Percentiles rank a stretch among this genome's conserved stretches.
These are phyloP conservation scores for Suhomyces kilbournensis DNA, from an alignment of 805 yeast species.

Conservation along the genomic window DNA sequence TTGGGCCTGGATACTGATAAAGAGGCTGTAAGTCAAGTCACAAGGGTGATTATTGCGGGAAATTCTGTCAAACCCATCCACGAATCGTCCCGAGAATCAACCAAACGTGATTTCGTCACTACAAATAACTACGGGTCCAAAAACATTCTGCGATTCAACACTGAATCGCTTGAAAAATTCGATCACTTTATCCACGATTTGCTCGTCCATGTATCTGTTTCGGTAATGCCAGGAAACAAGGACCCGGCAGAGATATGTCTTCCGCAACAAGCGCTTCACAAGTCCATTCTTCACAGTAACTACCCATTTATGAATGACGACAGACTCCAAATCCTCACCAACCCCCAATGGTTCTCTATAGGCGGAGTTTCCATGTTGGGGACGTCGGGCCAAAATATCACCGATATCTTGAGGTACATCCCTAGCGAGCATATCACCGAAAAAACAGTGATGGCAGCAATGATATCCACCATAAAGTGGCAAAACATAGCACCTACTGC, in stretches of 20 bases:
- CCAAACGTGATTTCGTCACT: slow-evolving; percentile 24
- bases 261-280: slow-evolving; percentile 91
- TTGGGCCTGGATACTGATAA: slow-evolving; percentile 39
- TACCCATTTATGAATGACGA: slow-evolving; percentile 35
- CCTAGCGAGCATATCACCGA: slow-evolving; percentile 16
- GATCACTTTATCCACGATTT: slow-evolving; percentile 59
- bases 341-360: slow-evolving; percentile 63
- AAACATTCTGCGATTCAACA: slow-evolving; percentile 50
- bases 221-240: slow-evolving; percentile 76
- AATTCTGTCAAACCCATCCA: slow-evolving; percentile 49
- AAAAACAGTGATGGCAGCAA: slow-evolving; percentile 22
- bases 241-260: slow-evolving; percentile 84
- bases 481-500: slow-evolving; percentile 91
- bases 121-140: slow-evolving; percentile 50
- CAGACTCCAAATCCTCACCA: slow-evolving; percentile 37
- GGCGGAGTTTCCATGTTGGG: slow-evolving; percentile 61
- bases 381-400: slow-evolving; percentile 80
- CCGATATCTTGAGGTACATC: slow-evolving; percentile 68
- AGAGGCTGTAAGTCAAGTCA: slow-evolving; percentile 26
- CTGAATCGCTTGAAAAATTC: slow-evolving; percentile 49
- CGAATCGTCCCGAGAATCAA: slow-evolving; percentile 22
- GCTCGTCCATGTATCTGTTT: slow-evolving; percentile 60
- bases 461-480: slow-evolving; percentile 75
- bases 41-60: slow-evolving; percentile 69
- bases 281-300: slow-evolving; percentile 57